A percentile compares a stretch with the other conserved stretches of the same genome.
phyloP scores from a whole-genome alignment of 2,329 filamentous ascomycete genomes.

The Decorospora gaudefroyi region DNA sequence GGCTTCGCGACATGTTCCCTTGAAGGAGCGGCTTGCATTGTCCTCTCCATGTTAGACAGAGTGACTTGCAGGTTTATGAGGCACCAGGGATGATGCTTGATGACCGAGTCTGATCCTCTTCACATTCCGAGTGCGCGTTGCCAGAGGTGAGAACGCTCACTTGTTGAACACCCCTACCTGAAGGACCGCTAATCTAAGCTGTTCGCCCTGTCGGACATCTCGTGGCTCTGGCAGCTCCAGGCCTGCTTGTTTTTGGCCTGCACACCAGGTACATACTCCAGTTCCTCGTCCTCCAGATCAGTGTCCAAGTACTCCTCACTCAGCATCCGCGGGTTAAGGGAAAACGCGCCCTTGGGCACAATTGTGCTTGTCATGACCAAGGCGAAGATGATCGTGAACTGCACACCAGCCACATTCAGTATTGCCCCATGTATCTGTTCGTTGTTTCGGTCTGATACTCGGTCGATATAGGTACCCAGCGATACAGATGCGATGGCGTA shows the following conservation, averaged over 20 bases:
- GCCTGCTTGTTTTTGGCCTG: conserved; percentile 25
- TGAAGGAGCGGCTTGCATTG: too few relatives aligned
- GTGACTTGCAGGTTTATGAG: too few relatives aligned
- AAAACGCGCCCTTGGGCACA: conserved; percentile 52
- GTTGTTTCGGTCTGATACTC: conserved; percentile 45
- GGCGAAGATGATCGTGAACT: conserved; percentile 53
- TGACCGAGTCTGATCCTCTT: too few relatives aligned
- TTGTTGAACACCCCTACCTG: too few relatives aligned
- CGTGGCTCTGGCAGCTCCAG: conserved; percentile 30
- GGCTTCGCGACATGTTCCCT: too few relatives aligned
- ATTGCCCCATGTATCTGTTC: conserved; percentile 51
- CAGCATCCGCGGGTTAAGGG: conserved; percentile 53
- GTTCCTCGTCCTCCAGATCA: conserved; percentile 35
- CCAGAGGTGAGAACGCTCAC: too few relatives aligned
- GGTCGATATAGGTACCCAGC: conserved; percentile 55
- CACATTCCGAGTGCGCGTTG: too few relatives aligned
- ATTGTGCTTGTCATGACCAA: conserved; percentile 54
- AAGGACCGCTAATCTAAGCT: conserved; percentile 10
- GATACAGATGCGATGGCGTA: conserved; percentile 54
- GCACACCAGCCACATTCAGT: conserved; percentile 53
- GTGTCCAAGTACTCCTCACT: conserved; percentile 48
- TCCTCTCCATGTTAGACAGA: too few relatives aligned
- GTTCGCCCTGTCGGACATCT: conserved; percentile 28
- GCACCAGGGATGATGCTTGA: too few relatives aligned
- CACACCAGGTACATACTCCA: conserved; percentile 29